Evolutionary conservation across 257 asterid genomes (phyloP), one percentile per base, ranked within the genome.

Genomic region (Echites panduratus): DNA sequence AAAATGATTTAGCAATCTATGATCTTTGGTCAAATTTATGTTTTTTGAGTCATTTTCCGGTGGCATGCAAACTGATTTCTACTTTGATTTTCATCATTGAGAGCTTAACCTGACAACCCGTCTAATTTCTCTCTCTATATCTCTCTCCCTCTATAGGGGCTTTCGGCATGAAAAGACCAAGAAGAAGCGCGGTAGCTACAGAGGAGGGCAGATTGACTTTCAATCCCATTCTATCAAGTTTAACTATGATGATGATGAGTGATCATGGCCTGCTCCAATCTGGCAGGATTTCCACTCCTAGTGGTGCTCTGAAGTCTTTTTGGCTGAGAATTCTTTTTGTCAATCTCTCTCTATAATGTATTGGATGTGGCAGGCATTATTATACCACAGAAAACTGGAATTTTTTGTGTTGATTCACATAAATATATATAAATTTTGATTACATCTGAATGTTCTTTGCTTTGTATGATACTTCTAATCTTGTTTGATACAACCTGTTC

Each of bases 141-240:
- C 38, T 22, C 11, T 43, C 52, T 48, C 44, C 27, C 38, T 38
- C 57, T 17, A 7, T 77, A 84, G 87, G 82, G 85, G 58, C 73
- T 84, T 81, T 53, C 80, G 87, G 38, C 85, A 84, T 70, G 87
- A 95, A 66, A 95, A 95, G 85, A 95, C 97, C 41, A 95, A 95
- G 89, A 95, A 95, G 86, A 95, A 92, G 88, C 98, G 99, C 0
- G 99, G 99, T 40, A 90, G 96, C 88, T 92, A 95, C 62, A 82
- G 98, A 75, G 99, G 99, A 67, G 98, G 99, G 63, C 85, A 50
- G 82, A 92, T 95, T 17, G 98, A 95, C 80, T 72, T 76, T 56
- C 83, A 89, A 5, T 88, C 96, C 3, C 99, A 90, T 82, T 95
- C 99, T 4, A 52, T 92, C 35, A 95, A 95, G 83, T 95, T 92